Percentiles rank a stretch among this genome's conserved stretches.
These are phyloP conservation scores for Colletotrichum truncatum DNA, from an alignment of 2,329 filamentous ascomycete species.

Conservation along the genomic window DNA sequence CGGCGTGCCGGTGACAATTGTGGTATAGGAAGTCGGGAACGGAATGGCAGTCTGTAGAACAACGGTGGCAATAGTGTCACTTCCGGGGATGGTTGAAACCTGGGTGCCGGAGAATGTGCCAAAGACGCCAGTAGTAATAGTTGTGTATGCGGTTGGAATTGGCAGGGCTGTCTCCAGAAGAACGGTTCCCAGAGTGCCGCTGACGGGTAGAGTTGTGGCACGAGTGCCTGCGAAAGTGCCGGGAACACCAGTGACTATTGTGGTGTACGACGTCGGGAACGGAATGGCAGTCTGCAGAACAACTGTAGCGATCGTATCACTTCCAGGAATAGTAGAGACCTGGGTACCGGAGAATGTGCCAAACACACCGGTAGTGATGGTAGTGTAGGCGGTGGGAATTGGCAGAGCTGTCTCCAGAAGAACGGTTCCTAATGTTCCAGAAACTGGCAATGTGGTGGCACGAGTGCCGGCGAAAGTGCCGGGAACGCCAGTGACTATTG, in stretches of 20 bases:
- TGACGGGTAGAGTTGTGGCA: background rate
- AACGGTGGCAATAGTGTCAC: background rate
- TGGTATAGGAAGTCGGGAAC: background rate
- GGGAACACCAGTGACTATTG: constrained; percentile 1
- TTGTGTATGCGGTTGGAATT: constrained; percentile 13
- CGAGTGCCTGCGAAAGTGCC: constrained; percentile 4
- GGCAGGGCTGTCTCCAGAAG: constrained; percentile 8
- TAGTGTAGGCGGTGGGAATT: background rate
- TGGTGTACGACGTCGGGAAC: background rate
- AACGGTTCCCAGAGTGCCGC: background rate
- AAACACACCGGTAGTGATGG: background rate
- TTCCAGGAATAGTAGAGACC: background rate
- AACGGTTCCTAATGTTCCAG: constrained; percentile 4
- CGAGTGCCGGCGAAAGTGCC: constrained; percentile 7
- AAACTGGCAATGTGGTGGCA: background rate
- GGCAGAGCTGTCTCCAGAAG: constrained; percentile 3
- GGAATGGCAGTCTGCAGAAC: constrained; percentile 7
- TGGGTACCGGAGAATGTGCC: background rate
- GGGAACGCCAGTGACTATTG: background rate
- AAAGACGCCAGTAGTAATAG: background rate
- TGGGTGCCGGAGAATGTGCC: background rate
- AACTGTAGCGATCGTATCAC: background rate
- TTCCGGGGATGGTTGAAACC: background rate
- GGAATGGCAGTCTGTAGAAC: background rate
- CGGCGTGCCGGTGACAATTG: background rate